Base-by-base conservation (phyloP, 2,329 filamentous ascomycete genomes). In the Ceratocystis cacaofunesta region DNA sequence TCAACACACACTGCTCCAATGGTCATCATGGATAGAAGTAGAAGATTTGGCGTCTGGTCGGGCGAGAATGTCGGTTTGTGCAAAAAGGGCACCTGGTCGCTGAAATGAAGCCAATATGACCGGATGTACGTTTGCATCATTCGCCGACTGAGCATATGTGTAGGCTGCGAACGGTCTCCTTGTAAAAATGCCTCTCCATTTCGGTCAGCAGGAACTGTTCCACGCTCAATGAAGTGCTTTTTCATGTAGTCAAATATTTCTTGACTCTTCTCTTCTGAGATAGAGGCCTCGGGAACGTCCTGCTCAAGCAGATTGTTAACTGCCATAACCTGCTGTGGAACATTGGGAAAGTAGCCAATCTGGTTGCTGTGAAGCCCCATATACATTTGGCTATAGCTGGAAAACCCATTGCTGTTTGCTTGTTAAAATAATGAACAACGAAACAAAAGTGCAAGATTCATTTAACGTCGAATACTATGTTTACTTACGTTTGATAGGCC, bases 101-200 rank as follows among this genome's bases (percentile, higher is more conserved):
- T 95, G 72, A 96, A 95, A 74, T 96, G 88, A 64, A 88, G 81
- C 94, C 94, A 99, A 74, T 95, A 99, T 1, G 91, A 95, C 10
- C 86, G 83, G 69, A 95, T 91, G 72, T 96, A 97, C 2, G 86
- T 87, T 75, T 96, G 90, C 88, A 97, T 95, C 90, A 96, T 96
- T 71, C 88, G 85, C 71, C 92, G 80, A 74, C 92, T 95, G 68
- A 97, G 78, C 78, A 86, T 81, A 68, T 87, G 84, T 28, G 77
- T 76, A 63, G 83, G 80, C 41, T 83, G 77, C 62, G 85, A 83
- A 64, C 88, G 83, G 71, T 95, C 85, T 15, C 92, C 92, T 32
- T 90, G 85, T 65, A 95, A 77, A 55, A 67, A 50, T 19, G 43
- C 22, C 30, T 65, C 66, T 1, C 66, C 63, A 28, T 60, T 55